phyloP scores from a whole-genome alignment of 371 early-diverging fungal species.

The Polyrhizophydium stewartii region DNA sequence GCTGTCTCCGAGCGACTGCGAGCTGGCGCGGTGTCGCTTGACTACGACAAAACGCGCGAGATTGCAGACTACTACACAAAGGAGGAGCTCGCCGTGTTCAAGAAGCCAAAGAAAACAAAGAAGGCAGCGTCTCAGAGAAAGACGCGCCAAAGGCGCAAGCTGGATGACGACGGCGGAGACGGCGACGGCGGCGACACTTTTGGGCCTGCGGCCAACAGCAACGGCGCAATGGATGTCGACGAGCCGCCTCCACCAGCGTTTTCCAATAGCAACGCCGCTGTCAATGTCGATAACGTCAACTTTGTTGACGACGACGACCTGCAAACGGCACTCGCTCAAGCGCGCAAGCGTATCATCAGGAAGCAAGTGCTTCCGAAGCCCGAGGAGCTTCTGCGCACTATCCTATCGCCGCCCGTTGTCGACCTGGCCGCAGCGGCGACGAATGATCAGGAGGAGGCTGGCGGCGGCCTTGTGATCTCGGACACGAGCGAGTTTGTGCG shows the following conservation, averaged over 20 bases:
- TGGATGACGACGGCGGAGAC: conserved; percentile 18
- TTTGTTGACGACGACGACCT: conserved; percentile 95
- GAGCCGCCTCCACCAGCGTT: conserved; percentile 13
- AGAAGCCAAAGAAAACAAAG: conserved; percentile 62
- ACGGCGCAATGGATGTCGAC: conserved; percentile 26
- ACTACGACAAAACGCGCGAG: conserved; percentile 53
- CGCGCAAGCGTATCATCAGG: conserved; percentile 54
- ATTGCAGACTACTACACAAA: conserved; percentile 79
- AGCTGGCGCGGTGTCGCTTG: conserved; percentile 52
- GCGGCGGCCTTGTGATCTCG: conserved; percentile 30
- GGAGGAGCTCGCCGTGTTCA: conserved; percentile 77
- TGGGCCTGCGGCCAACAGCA: not conserved
- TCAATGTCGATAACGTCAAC: conserved; percentile 53
- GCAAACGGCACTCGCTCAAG: conserved; percentile 71
- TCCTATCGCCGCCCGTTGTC: too few species aligned
- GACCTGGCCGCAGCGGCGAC: not conserved
- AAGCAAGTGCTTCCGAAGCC: not conserved
- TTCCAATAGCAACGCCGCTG: conserved; percentile 26
- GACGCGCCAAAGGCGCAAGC: conserved; percentile 16
- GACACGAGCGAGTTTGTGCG: conserved; percentile 42
- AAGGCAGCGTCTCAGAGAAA: conserved; percentile 45
- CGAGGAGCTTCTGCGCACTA: too few species aligned
- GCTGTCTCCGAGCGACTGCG: conserved; percentile 56
- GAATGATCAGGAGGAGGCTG: too few species aligned
- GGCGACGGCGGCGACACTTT: conserved; percentile 4